These are phyloP conservation scores for Exophiala bonariae DNA, from an alignment of 2,329 filamentous ascomycete genomes.

Conservation along the genomic window DNA sequence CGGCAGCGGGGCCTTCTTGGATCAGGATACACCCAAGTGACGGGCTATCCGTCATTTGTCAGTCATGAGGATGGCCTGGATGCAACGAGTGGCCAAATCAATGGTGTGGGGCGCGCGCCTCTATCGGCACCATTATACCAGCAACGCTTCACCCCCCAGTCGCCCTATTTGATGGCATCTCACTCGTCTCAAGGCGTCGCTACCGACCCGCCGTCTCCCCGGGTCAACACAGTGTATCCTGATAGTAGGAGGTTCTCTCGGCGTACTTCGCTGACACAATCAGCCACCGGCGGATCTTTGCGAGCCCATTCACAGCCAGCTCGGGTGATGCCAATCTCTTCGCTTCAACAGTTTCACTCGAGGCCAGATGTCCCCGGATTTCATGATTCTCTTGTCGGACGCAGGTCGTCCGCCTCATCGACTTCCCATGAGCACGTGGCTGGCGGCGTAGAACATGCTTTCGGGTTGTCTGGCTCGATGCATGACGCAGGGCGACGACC, in stretches of 20 bases:
- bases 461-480: constrained; percentile 10
- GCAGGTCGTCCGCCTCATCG: constrained; percentile 32
- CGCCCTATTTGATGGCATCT: constrained; percentile 19
- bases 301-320: constrained; percentile 53
- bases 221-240: constrained; percentile 38
- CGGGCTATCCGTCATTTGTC: constrained; percentile 39
- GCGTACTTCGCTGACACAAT: constrained; percentile 44
- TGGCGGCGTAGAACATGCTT: constrained; percentile 13
- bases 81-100: constrained; percentile 16
- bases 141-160: constrained; percentile 25
- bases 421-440: constrained; percentile 18
- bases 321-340: constrained; percentile 39
- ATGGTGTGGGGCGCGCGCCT: constrained; percentile 23
- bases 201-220: constrained; percentile 50
- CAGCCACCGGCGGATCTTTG: constrained; percentile 41
- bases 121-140: constrained; percentile 31
- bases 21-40: constrained; percentile 24
- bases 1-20: constrained; percentile 22
- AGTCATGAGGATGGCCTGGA: constrained; percentile 26
- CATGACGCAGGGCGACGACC: constrained; percentile 37
- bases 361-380: constrained; percentile 33
- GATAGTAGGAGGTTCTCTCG: constrained; percentile 47
- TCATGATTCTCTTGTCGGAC: constrained; percentile 33
- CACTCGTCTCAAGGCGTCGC: constrained; percentile 37
- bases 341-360: constrained; percentile 35